Evolutionary conservation across 1,139 yeast species (phyloP).

Genomic region (Kurtzmaniella quercitrusa): DNA sequence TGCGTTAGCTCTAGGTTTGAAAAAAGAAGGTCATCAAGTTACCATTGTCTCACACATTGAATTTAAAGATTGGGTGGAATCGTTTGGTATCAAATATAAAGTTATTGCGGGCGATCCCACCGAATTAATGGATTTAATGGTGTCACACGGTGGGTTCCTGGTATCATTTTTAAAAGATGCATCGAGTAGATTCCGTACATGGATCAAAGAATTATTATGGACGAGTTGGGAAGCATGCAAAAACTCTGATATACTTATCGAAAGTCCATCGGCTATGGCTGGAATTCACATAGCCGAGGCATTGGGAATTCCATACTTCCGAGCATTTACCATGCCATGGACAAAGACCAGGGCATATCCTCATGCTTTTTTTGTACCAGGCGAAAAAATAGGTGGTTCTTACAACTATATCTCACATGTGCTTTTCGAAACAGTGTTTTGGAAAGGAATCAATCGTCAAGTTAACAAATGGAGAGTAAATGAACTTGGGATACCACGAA

Average conservation of each 20-base stretch:
- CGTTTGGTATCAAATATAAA: conserved; percentile 63
- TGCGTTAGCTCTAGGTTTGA: conserved; percentile 76
- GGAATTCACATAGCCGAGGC: conserved; percentile 96
- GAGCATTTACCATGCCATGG: conserved; percentile 99
- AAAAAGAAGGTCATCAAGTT: conserved; percentile 76
- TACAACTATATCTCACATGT: conserved; percentile 90
- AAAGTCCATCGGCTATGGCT: conserved; percentile 93
- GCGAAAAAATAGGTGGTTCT: conserved; percentile 86
- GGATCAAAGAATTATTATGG: conserved; percentile 70
- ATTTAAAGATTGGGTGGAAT: conserved; percentile 68
- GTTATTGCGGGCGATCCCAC: conserved; percentile 92
- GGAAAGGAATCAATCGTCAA: conserved; percentile 91
- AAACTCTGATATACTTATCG: conserved; percentile 78
- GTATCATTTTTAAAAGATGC: conserved; percentile 84
- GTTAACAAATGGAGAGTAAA: conserved; percentile 84
- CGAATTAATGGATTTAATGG: conserved; percentile 89
- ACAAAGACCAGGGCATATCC: conserved; percentile 93
- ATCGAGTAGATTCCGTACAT: conserved; percentile 64
- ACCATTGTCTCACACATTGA: conserved; percentile 84
- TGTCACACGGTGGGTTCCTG: conserved; percentile 82
- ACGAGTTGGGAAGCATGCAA: conserved; percentile 87
- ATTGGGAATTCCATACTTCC: conserved; percentile 77
- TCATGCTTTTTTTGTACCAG: conserved; percentile 94
- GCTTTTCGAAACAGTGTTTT: conserved; percentile 84
- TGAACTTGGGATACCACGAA: conserved; percentile 58